phyloP scores from a whole-genome alignment of 1,139 yeast genomes.

The Debaryomycetaceae sp. region DNA sequence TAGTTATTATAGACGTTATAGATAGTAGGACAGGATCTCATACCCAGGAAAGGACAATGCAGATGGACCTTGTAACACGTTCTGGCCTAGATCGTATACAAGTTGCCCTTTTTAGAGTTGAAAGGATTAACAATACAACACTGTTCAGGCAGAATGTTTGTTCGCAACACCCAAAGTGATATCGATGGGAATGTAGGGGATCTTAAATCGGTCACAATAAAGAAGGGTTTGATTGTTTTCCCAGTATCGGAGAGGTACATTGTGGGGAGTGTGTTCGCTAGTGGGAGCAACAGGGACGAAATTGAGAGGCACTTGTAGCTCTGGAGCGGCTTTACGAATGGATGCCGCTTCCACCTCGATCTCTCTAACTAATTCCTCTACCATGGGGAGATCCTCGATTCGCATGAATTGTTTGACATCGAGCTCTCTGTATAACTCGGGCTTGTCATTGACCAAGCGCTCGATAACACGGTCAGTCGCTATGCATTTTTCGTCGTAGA shows the following conservation, averaged over 20 bases:
- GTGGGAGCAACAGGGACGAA: constrained; percentile 32
- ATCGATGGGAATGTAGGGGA: constrained; percentile 6
- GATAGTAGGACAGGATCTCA: neutral
- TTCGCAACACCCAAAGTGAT: neutral
- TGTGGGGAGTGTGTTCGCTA: constrained; percentile 7
- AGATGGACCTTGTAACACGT: too few species aligned
- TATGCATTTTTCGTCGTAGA: constrained; percentile 45
- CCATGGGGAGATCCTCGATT: constrained; percentile 10
- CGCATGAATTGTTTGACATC: constrained; percentile 2
- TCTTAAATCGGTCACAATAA: constrained; percentile 24
- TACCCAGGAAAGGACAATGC: neutral
- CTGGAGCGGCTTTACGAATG: constrained; percentile 4
- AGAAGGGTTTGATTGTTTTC: constrained; percentile 34
- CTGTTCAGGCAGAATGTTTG: neutral
- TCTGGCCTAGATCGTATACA: neutral
- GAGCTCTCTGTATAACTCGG: constrained; percentile 8
- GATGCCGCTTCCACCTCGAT: constrained; percentile 18
- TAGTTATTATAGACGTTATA: neutral
- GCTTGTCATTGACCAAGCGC: constrained; percentile 10
- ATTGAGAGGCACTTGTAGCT: constrained; percentile 20
- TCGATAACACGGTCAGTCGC: constrained; percentile 47
- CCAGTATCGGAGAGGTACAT: constrained; percentile 27
- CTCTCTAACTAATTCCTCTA: constrained; percentile 17
- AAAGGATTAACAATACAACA: neutral
- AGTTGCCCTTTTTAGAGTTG: neutral